Evolutionary conservation across 495 filamentous ascomycete species (phyloP).

Genomic region (Podospora anserina): DNA sequence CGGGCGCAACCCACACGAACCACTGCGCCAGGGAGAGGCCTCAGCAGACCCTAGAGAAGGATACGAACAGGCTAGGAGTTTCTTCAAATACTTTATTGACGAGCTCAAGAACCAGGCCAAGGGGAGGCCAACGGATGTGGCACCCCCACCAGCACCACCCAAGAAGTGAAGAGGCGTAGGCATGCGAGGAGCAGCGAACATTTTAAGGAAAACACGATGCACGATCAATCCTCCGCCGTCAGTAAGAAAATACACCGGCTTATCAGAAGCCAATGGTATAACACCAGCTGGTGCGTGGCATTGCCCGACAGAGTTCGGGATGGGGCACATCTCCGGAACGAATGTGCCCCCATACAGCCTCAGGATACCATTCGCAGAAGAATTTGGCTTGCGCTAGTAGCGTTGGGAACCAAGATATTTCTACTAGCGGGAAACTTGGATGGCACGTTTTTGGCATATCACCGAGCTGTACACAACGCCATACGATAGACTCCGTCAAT

Average conservation of each 20-base stretch:
- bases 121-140: constrained; percentile 1
- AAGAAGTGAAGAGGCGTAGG: neutral
- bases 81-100: constrained; percentile 29
- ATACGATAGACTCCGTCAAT: neutral
- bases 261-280: neutral
- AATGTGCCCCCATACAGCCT: neutral
- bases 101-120: constrained; percentile 8
- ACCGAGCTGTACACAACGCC: neutral
- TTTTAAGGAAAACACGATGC: neutral
- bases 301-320: neutral
- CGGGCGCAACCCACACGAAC: constrained; percentile 42
- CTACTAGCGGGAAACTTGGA: neutral
- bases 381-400: neutral
- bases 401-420: neutral
- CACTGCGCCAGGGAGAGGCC: constrained; percentile 42
- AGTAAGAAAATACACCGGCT: too few species aligned
- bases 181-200: neutral
- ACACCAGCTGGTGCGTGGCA: neutral
- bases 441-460: neutral
- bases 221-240: too few species aligned
- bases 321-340: neutral
- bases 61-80: constrained; percentile 13
- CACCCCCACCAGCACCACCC: neutral
- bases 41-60: constrained; percentile 25
- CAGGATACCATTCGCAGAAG: neutral